A percentile compares a stretch with the other conserved stretches of the same genome.
phyloP scores from a whole-genome alignment of 352 stramenopile species.

The Plasmopara muralis region DNA sequence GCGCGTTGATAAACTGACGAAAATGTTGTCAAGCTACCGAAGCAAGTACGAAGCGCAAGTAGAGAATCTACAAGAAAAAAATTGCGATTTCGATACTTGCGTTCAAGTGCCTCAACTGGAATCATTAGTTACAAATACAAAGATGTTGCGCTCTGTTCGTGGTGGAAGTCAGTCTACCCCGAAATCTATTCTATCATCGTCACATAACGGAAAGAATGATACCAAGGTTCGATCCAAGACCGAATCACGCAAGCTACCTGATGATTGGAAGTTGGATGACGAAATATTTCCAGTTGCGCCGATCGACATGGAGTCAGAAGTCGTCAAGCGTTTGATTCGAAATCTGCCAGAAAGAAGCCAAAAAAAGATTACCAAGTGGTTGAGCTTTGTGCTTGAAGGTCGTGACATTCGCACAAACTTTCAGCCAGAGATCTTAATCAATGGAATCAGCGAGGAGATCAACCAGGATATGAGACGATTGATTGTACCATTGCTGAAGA shows the following conservation, averaged over 20 bases:
- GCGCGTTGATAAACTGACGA: slow-evolving; percentile 38
- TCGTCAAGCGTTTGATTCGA: slow-evolving; percentile 58
- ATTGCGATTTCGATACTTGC: slow-evolving; percentile 45
- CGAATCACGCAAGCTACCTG: slow-evolving; percentile 24
- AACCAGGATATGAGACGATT: slow-evolving; percentile 60
- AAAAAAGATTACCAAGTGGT: slow-evolving; percentile 68
- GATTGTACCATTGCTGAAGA: slow-evolving; percentile 68
- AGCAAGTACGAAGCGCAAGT: slow-evolving; percentile 54
- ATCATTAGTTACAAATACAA: slow-evolving; percentile 42
- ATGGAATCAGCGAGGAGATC: slow-evolving; percentile 54
- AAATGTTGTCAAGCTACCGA: slow-evolving; percentile 42
- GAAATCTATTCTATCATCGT: slow-evolving; percentile 1
- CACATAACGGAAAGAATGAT: slow-evolving; percentile 3
- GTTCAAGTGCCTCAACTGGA: slow-evolving; percentile 44
- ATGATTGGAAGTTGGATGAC: slow-evolving; percentile 53
- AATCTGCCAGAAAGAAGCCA: slow-evolving; percentile 55
- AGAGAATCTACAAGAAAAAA: slow-evolving; percentile 31
- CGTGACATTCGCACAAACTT: slow-evolving; percentile 69
- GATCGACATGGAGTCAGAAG: slow-evolving; percentile 72
- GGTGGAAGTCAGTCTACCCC: slow-evolving; percentile 26
- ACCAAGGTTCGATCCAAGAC: slow-evolving; percentile 16
- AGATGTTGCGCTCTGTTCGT: slow-evolving; percentile 54
- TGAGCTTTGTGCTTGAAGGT: slow-evolving; percentile 61
- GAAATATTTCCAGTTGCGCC: slow-evolving; percentile 59
- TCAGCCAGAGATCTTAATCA: slow-evolving; percentile 61